These are phyloP conservation scores for Fusarium sp. DNA, from an alignment of 2,329 filamentous ascomycete genomes.

Conservation along the genomic window DNA sequence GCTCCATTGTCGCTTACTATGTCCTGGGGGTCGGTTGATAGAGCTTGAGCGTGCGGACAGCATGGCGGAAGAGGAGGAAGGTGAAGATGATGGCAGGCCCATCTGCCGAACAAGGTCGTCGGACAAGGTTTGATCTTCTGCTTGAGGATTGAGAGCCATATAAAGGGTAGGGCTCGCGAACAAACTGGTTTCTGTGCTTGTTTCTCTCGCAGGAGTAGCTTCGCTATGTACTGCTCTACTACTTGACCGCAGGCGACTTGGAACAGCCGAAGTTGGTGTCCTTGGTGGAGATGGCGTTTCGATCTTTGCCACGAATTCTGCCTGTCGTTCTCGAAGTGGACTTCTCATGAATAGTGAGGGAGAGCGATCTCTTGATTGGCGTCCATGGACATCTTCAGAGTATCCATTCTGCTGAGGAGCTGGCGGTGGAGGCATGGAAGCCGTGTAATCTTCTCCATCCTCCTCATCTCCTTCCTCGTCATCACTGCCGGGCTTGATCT, in stretches of 20 bases:
- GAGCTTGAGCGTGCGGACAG: neutral
- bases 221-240: neutral
- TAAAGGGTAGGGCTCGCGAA: conserved; percentile 35
- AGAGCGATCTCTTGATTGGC: neutral
- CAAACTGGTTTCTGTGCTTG: conserved; percentile 33
- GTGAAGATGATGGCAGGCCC: neutral
- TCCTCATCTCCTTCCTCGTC: neutral
- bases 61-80: neutral
- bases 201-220: conserved; percentile 8
- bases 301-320: conserved; percentile 13
- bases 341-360: conserved; percentile 26
- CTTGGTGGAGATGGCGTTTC: conserved; percentile 8
- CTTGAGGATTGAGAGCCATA: conserved; percentile 2
- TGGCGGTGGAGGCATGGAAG: conserved; percentile 1
- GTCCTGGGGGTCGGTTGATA: neutral
- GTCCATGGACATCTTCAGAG: neutral
- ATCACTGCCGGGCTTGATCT: neutral
- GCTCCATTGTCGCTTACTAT: conserved; percentile 5
- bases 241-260: neutral
- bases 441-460: neutral
- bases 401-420: neutral
- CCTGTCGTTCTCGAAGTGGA: neutral
- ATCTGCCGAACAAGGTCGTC: conserved; percentile 5
- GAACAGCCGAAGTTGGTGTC: too few species aligned
- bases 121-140: neutral